Evolutionary conservation across 371 early-diverging fungal species (phyloP).

Genomic region (Furculomyces boomerangus): DNA sequence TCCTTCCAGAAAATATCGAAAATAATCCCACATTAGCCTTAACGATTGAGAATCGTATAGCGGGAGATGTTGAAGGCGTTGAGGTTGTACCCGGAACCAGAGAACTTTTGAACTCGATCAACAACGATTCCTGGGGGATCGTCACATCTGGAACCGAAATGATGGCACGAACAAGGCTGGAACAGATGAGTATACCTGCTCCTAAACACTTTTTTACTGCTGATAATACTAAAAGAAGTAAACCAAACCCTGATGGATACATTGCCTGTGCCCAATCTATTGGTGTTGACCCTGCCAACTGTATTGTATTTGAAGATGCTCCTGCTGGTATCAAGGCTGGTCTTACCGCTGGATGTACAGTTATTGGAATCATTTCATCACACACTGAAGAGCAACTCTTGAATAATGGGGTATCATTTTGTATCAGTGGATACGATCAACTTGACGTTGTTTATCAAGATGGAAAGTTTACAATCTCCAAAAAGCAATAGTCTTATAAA

Average conservation of each 20-base stretch:
- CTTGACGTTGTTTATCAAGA: not conserved
- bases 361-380: conserved; percentile 38
- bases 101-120: conserved; percentile 12
- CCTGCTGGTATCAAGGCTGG: conserved; percentile 41
- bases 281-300: conserved; percentile 26
- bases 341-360: conserved; percentile 30
- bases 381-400: conserved; percentile 32
- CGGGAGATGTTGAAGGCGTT: conserved; percentile 17
- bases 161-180: conserved; percentile 22
- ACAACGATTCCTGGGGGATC: conserved; percentile 20
- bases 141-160: conserved; percentile 26
- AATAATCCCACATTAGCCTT: conserved; percentile 10
- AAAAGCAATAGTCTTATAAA: too few relatives aligned
- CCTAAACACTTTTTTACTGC: conserved; percentile 25
- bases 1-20: conserved; percentile 19
- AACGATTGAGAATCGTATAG: conserved; percentile 15
- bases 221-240: conserved; percentile 27
- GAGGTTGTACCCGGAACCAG: conserved; percentile 20
- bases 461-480: too few relatives aligned
- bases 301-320: conserved; percentile 57
- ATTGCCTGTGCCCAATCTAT: conserved; percentile 26
- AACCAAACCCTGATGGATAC: conserved; percentile 49
- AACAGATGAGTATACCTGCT: conserved; percentile 15
- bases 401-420: conserved; percentile 29
- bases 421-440: not conserved